These are phyloP conservation scores for Sporobolomyces roseus DNA, from an alignment of 768 basidiomycete species.

Conservation along the genomic window DNA sequence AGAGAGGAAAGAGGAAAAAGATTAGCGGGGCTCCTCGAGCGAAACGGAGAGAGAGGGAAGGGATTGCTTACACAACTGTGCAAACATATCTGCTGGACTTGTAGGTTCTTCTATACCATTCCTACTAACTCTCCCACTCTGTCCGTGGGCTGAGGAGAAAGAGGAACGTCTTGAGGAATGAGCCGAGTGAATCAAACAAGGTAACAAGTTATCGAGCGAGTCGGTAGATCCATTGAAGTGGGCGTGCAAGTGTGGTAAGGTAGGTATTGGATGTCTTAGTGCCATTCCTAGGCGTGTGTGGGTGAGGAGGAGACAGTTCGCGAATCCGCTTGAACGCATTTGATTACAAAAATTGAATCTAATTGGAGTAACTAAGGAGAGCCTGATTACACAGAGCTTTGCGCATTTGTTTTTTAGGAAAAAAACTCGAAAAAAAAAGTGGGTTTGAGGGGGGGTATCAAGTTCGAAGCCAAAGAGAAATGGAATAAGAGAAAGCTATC, in stretches of 20 bases:
- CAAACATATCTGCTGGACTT: constrained; percentile 53
- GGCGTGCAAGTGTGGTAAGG: constrained; percentile 6
- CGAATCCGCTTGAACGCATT: no score
- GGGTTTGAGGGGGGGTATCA: no score
- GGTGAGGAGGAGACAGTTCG: background rate
- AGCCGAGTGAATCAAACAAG: constrained; percentile 1
- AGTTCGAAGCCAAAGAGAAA: no score
- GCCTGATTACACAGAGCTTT: no score
- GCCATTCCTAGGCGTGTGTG: background rate
- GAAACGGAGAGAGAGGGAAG: background rate
- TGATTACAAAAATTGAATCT: no score
- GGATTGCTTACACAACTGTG: constrained; percentile 16
- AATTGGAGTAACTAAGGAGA: no score
- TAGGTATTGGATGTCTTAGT: constrained; percentile 7
- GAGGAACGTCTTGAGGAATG: background rate
- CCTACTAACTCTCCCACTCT: background rate
- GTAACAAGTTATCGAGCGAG: background rate
- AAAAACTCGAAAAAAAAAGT: no score
- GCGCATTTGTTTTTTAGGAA: no score
- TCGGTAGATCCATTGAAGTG: background rate
- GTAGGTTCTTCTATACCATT: no score
- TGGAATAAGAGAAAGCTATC: no score
- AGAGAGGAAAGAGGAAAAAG: background rate
- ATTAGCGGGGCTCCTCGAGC: background rate
- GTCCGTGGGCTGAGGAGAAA: constrained; percentile 1